A percentile compares a stretch with the other conserved stretches of the same genome.
Conservation (phyloP, 2,329 filamentous ascomycete species). For the Blumeriella jaapii region DNA sequence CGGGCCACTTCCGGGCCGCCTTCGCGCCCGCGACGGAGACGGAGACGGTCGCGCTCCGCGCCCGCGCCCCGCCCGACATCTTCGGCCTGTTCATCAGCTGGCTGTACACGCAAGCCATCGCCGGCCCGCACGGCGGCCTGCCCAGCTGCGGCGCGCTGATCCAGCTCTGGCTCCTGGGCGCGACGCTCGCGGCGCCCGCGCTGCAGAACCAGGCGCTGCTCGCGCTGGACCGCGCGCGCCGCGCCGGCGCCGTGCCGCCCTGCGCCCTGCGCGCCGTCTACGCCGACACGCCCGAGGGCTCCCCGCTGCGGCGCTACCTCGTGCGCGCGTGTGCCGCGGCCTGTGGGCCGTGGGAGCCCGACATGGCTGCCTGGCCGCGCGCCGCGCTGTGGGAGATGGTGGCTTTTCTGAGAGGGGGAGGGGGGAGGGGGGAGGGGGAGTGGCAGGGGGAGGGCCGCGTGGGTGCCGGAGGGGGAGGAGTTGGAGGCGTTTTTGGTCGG, state of each 20-base stretch:
- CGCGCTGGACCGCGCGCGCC: background rate
- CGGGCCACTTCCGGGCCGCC: slow-evolving; percentile 5
- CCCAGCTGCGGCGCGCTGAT: background rate
- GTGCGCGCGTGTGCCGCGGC: background rate
- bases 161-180: slow-evolving; percentile 7
- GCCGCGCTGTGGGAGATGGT: background rate
- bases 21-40: background rate
- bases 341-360: background rate
- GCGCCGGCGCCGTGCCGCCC: background rate
- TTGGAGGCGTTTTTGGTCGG: too few species aligned
- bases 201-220: slow-evolving; percentile 5
- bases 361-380: background rate
- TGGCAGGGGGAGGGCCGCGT: too few species aligned
- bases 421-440: too few species aligned
- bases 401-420: too few species aligned
- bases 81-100: slow-evolving; percentile 8
- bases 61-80: background rate
- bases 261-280: background rate
- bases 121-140: background rate
- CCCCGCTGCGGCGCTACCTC: slow-evolving; percentile 2
- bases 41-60: background rate
- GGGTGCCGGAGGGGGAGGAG: too few species aligned
- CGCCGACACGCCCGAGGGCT: slow-evolving; percentile 3
- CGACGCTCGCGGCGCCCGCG: background rate
- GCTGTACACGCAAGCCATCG: slow-evolving; percentile 7